These are phyloP conservation scores for Peronospora tabacina DNA, from an alignment of 352 stramenopile species.

Conservation along the genomic window DNA sequence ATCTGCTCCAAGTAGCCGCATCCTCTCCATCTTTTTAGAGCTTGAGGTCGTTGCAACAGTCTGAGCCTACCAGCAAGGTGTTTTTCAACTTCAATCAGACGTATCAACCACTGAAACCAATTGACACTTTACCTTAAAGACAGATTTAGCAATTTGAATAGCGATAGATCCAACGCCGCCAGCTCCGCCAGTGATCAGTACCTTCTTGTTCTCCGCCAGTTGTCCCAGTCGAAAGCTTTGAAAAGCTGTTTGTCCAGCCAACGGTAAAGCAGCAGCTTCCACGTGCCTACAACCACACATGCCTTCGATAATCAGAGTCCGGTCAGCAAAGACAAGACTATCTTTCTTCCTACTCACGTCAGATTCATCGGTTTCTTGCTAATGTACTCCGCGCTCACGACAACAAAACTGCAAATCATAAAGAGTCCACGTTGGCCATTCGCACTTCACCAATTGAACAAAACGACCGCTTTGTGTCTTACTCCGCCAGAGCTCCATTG, in stretches of 20 bases:
- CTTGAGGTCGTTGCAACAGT: constrained; percentile 69
- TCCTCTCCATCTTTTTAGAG: constrained; percentile 50
- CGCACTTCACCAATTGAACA: not conserved
- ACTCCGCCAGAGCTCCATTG: constrained; percentile 67
- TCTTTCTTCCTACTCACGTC: constrained; percentile 24
- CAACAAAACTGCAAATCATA: constrained; percentile 32
- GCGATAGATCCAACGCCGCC: constrained; percentile 62
- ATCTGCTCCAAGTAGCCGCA: constrained; percentile 60
- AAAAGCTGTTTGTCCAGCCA: constrained; percentile 48
- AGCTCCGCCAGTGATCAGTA: constrained; percentile 64
- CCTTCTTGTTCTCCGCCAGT: constrained; percentile 53
- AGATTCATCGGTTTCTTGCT: constrained; percentile 62
- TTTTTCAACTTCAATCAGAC: not conserved
- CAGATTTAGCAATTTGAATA: constrained; percentile 65
- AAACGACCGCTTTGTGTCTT: not conserved
- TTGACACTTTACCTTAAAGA: constrained; percentile 48
- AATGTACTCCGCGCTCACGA: constrained; percentile 48
- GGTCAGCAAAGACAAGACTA: not conserved
- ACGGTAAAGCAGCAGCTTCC: constrained; percentile 58
- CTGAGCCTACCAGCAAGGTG: constrained; percentile 26
- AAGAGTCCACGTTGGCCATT: not conserved
- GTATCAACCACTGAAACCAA: not conserved
- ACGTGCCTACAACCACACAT: constrained; percentile 32
- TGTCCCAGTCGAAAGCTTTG: constrained; percentile 43
- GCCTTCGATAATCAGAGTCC: not conserved